Evolutionary conservation across 352 stramenopile species (phyloP).

Genomic region (Globisporangium acanthophoron): DNA sequence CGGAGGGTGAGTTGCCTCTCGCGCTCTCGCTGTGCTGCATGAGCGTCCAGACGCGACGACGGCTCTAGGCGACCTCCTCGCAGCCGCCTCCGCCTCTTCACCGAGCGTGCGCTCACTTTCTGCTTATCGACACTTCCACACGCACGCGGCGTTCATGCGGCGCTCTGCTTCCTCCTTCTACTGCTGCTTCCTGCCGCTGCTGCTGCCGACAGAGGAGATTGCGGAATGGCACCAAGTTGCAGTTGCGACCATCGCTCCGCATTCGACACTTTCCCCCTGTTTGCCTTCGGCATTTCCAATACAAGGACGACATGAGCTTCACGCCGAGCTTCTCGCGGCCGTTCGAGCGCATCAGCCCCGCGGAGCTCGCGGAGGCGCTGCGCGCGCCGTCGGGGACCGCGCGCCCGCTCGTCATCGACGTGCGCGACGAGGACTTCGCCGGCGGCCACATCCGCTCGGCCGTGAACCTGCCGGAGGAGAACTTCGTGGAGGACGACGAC

Average conservation of each 20-base stretch:
- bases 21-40: not conserved
- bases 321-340: slow-evolving; percentile 33
- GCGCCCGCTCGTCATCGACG: slow-evolving; percentile 61
- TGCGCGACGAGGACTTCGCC: slow-evolving; percentile 68
- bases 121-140: no score
- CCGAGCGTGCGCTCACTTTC: no score
- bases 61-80: not conserved
- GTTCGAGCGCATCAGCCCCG: slow-evolving; percentile 38
- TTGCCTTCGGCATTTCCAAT: not conserved
- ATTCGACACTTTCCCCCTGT: not conserved
- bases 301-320: not conserved
- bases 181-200: not conserved
- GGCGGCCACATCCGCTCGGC: slow-evolving; percentile 72
- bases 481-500: slow-evolving; percentile 78
- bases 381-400: slow-evolving; percentile 21
- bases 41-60: not conserved
- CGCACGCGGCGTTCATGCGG: no score
- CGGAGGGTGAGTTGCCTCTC: not conserved
- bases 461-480: slow-evolving; percentile 72
- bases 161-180: not conserved
- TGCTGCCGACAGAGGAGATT: not conserved
- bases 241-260: not conserved
- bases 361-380: slow-evolving; percentile 52
- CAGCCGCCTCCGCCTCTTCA: no score
- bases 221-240: not conserved